phyloP scores from a whole-genome alignment of 2,329 filamentous ascomycete species.

The Furcasterigmium furcatum region DNA sequence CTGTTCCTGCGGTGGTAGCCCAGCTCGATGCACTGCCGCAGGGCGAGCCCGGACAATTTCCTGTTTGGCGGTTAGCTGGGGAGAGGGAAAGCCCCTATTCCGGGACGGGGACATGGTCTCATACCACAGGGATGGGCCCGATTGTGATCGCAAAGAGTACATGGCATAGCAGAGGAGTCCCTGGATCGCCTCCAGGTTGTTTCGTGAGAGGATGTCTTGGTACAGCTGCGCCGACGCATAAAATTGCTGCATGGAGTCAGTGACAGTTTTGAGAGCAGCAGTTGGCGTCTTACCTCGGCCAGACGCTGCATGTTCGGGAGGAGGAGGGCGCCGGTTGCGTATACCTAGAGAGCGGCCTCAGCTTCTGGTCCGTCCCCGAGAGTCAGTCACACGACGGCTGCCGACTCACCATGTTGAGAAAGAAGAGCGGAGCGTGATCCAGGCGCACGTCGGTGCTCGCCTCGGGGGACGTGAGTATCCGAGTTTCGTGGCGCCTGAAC shows the following conservation, averaged over 20 bases:
- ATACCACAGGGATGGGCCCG: constrained; percentile 22
- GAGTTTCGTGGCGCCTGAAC: constrained; percentile 21
- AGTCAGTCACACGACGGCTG: too few species aligned
- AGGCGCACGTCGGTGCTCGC: constrained; percentile 10
- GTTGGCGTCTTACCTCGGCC: constrained; percentile 7
- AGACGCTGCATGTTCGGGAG: constrained; percentile 3
- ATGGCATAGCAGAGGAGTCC: constrained; percentile 22
- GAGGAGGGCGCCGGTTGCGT: constrained; percentile 11
- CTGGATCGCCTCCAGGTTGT: constrained; percentile 22
- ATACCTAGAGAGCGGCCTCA: too few species aligned
- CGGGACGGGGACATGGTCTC: constrained; percentile 22
- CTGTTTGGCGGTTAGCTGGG: too few species aligned
- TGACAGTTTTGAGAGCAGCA: background rate
- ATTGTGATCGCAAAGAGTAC: constrained; percentile 20
- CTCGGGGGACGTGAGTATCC: background rate
- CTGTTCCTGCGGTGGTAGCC: constrained; percentile 21
- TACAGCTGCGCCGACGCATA: constrained; percentile 15
- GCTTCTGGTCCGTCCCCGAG: too few species aligned
- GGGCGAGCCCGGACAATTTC: constrained; percentile 23
- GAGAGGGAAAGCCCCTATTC: too few species aligned
- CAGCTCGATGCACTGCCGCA: constrained; percentile 27
- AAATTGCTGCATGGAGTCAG: constrained; percentile 7
- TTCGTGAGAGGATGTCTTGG: constrained; percentile 8
- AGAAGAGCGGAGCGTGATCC: constrained; percentile 5
- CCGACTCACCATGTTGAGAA: constrained; percentile 16